Evolutionary conservation across 2,329 filamentous ascomycete species (phyloP).

Genomic region (Trichoderma guizhouense): DNA sequence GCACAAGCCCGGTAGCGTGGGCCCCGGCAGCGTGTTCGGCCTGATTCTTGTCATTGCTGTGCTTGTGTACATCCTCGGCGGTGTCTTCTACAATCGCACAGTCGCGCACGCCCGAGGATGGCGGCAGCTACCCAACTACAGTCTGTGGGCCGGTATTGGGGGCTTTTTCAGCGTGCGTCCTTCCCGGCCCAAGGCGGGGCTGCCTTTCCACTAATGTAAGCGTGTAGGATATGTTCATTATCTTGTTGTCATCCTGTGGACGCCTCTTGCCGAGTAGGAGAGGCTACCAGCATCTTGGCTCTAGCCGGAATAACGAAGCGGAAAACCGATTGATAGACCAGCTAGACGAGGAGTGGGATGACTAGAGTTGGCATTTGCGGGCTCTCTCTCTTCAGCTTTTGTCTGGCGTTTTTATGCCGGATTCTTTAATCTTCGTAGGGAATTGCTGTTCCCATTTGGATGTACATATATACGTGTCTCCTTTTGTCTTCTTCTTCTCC

Average conservation of each 20-base stretch:
- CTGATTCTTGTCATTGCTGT: constrained; percentile 77
- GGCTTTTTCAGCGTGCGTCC: constrained; percentile 68
- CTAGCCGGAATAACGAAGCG: constrained; percentile 62
- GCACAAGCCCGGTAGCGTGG: constrained; percentile 67
- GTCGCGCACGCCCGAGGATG: constrained; percentile 93
- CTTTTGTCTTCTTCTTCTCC: not conserved
- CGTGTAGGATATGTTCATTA: constrained; percentile 61
- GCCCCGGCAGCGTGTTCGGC: constrained; percentile 76
- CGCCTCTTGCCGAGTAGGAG: constrained; percentile 61
- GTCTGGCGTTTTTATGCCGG: not conserved
- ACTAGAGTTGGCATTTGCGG: constrained; percentile 39
- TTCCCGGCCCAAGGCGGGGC: constrained; percentile 29
- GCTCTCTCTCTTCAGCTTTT: not conserved
- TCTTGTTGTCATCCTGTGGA: constrained; percentile 65
- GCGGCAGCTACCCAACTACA: constrained; percentile 93
- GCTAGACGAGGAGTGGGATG: constrained; percentile 95
- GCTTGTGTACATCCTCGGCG: constrained; percentile 84
- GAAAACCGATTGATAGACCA: constrained; percentile 95
- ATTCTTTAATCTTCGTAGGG: not conserved
- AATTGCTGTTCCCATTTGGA: constrained; percentile 9
- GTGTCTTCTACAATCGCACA: constrained; percentile 91
- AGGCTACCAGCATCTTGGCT: constrained; percentile 64
- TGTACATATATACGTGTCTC: constrained; percentile 10
- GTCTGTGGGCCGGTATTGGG: constrained; percentile 84
- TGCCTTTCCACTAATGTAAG: constrained; percentile 29